A percentile compares a stretch with the other conserved stretches of the same genome.
Conservation (phyloP, 768 basidiomycete genomes). For the Panaeolus papilionaceus region DNA sequence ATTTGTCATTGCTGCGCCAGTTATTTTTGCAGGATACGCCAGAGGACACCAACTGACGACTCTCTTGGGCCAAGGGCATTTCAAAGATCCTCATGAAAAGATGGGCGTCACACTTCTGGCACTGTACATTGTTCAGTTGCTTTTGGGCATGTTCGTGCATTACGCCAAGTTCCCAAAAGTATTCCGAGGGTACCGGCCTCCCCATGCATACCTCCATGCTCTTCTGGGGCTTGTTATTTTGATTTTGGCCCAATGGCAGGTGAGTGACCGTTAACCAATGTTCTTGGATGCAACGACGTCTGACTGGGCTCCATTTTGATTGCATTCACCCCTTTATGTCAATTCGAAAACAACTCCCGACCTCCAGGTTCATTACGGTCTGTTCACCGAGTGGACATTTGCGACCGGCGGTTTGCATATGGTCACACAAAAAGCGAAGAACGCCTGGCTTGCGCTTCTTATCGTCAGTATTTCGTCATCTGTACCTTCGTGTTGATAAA, state of each 20-base stretch:
- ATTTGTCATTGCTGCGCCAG: constrained; percentile 53
- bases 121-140: constrained; percentile 57
- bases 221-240: constrained; percentile 60
- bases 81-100: constrained; percentile 55
- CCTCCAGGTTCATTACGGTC: constrained; percentile 51
- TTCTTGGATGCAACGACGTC: neutral
- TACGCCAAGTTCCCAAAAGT: constrained; percentile 50
- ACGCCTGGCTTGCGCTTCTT: constrained; percentile 54
- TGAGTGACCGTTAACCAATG: neutral
- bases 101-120: constrained; percentile 58
- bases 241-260: constrained; percentile 34
- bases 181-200: constrained; percentile 48
- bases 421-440: constrained; percentile 45
- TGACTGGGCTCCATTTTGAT: neutral
- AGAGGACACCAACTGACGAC: constrained; percentile 46
- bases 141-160: constrained; percentile 58
- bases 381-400: constrained; percentile 52
- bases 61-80: constrained; percentile 36
- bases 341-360: too few species aligned
- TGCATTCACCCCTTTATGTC: too few species aligned
- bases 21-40: constrained; percentile 58
- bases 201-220: constrained; percentile 62
- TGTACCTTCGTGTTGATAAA: constrained; percentile 7
- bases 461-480: constrained; percentile 36
- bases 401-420: constrained; percentile 40